Conservation (phyloP, 495 filamentous ascomycete species). For the Xylaria nigripes region DNA sequence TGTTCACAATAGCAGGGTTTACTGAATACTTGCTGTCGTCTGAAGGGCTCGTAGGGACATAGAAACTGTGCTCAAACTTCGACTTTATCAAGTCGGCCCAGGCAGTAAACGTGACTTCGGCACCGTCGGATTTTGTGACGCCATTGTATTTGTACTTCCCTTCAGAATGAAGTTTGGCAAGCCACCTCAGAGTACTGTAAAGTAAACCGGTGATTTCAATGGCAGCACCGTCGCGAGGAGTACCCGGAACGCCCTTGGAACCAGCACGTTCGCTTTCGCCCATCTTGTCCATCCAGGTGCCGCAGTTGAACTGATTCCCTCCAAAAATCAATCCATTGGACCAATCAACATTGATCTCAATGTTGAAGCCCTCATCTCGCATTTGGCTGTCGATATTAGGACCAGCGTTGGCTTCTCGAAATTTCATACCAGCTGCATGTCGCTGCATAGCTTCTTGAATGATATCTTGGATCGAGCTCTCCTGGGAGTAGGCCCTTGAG, state of each 20-base stretch:
- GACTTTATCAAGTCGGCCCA: constrained; percentile 77
- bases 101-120: constrained; percentile 59
- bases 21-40: constrained; percentile 73
- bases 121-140: constrained; percentile 54
- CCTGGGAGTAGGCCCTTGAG: constrained; percentile 71
- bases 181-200: constrained; percentile 82
- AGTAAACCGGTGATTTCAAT: constrained; percentile 90
- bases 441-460: constrained; percentile 89
- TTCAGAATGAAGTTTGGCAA: constrained; percentile 52
- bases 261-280: constrained; percentile 89
- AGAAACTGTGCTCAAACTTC: constrained; percentile 89
- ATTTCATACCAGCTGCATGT: constrained; percentile 82
- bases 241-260: constrained; percentile 91
- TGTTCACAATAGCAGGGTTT: constrained; percentile 68
- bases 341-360: constrained; percentile 89
- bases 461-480: constrained; percentile 74
- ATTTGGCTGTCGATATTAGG: constrained; percentile 83
- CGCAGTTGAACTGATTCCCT: constrained; percentile 89
- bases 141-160: constrained; percentile 63
- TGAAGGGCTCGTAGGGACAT: constrained; percentile 57
- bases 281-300: constrained; percentile 99
- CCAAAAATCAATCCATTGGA: constrained; percentile 86
- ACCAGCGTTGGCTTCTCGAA: constrained; percentile 91
- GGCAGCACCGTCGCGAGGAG: constrained; percentile 89
- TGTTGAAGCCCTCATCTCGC: constrained; percentile 84